Conservation (phyloP, 805 yeast genomes). For the Candida silvicultrix region DNA sequence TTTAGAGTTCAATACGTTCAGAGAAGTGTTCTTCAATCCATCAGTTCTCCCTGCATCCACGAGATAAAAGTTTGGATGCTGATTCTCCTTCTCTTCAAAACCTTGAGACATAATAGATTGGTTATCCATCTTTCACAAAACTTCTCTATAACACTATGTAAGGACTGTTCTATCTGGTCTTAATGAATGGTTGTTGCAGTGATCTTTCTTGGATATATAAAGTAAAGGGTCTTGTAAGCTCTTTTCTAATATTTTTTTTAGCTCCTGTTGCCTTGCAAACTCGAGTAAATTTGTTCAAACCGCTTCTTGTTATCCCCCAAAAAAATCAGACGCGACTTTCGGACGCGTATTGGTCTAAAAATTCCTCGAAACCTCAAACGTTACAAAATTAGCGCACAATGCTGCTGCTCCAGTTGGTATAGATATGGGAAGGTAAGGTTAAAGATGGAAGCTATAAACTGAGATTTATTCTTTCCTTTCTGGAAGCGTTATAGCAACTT, state of each 20-base stretch:
- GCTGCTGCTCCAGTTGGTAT: too few species aligned
- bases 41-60: conserved; percentile 17
- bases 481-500: too few species aligned
- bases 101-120: neutral
- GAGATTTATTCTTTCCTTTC: too few species aligned
- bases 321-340: neutral
- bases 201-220: neutral
- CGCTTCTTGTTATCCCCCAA: neutral
- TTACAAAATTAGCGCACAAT: neutral
- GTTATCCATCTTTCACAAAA: neutral
- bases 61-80: conserved; percentile 1
- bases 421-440: too few species aligned
- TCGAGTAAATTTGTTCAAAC: neutral
- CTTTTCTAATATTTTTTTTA: neutral
- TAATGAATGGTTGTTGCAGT: neutral
- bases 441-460: too few species aligned
- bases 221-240: neutral
- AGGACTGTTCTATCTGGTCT: neutral
- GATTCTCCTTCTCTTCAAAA: neutral
- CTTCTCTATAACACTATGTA: neutral
- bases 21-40: conserved; percentile 19
- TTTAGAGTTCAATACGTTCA: conserved; percentile 15
- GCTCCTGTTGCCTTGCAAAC: too few species aligned
- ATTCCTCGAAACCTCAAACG: neutral
- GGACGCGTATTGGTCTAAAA: neutral